Conservation (phyloP, 345 rosid genomes). For the Eucalyptus virginea region DNA sequence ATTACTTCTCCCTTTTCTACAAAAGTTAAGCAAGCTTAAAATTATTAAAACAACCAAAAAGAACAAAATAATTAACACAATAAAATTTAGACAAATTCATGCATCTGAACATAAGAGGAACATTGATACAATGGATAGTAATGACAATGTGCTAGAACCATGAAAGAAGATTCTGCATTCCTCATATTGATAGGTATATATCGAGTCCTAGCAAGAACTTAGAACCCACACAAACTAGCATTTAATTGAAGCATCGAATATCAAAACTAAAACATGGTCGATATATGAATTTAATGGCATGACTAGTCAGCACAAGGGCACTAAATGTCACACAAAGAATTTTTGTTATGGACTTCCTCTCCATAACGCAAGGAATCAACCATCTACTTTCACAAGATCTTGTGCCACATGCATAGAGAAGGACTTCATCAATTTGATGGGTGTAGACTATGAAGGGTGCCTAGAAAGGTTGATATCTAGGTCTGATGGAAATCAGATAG, state of each 20-base stretch:
- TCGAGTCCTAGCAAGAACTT: neutral
- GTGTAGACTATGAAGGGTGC: neutral
- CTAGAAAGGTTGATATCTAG: neutral
- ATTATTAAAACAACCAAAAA: neutral
- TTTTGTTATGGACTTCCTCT: neutral
- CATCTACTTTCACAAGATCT: neutral
- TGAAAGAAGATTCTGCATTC: neutral
- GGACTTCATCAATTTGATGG: neutral
- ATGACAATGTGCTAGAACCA: neutral
- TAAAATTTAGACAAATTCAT: neutral
- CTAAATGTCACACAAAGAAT: neutral
- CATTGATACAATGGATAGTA: neutral
- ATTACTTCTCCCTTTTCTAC: conserved; percentile 87
- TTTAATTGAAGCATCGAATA: neutral
- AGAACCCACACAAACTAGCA: neutral
- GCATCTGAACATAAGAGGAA: neutral
- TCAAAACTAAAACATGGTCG: neutral
- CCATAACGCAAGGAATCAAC: neutral
- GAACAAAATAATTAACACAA: neutral
- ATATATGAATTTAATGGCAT: neutral
- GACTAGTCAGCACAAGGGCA: neutral
- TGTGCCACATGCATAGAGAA: neutral
- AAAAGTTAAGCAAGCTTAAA: neutral
- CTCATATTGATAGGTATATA: neutral
- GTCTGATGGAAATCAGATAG: neutral